Conservation (phyloP, 192 early-diverging fungal species). For the Phycomyces nitens region DNA sequence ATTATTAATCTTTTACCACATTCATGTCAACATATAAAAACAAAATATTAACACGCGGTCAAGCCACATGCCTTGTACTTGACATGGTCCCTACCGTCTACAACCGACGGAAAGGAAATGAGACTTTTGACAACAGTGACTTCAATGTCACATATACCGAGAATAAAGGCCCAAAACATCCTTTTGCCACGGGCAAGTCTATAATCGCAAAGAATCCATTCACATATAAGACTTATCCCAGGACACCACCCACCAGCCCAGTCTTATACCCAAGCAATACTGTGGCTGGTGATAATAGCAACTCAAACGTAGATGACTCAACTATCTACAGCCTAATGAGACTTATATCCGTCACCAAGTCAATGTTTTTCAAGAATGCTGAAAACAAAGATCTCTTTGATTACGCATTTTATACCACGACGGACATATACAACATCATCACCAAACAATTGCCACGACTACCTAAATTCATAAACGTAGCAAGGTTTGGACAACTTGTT, state of each 20-base stretch:
- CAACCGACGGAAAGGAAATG: slow-evolving; percentile 10
- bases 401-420: neutral
- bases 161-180: neutral
- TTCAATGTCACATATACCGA: slow-evolving; percentile 10
- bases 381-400: slow-evolving; percentile 1
- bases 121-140: neutral
- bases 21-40: slow-evolving; percentile 5
- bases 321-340: neutral
- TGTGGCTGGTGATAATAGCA: neutral
- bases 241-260: slow-evolving; percentile 9
- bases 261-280: slow-evolving; percentile 4
- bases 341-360: neutral
- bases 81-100: slow-evolving; percentile 4
- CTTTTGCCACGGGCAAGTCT: slow-evolving; percentile 9
- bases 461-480: neutral
- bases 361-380: slow-evolving; percentile 1
- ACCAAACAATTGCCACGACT: slow-evolving; percentile 1
- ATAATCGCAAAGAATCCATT: slow-evolving; percentile 5
- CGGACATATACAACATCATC: slow-evolving; percentile 1
- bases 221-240: slow-evolving; percentile 4
- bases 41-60: slow-evolving; percentile 9
- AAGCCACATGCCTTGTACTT: slow-evolving; percentile 12
- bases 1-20: neutral
- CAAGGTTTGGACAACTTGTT: slow-evolving; percentile 4
- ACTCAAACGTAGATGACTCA: neutral